Evolutionary conservation across 345 rosid species (phyloP), one percentile per base, ranked within the genome.

Genomic region (Capsella bursapastoris): DNA sequence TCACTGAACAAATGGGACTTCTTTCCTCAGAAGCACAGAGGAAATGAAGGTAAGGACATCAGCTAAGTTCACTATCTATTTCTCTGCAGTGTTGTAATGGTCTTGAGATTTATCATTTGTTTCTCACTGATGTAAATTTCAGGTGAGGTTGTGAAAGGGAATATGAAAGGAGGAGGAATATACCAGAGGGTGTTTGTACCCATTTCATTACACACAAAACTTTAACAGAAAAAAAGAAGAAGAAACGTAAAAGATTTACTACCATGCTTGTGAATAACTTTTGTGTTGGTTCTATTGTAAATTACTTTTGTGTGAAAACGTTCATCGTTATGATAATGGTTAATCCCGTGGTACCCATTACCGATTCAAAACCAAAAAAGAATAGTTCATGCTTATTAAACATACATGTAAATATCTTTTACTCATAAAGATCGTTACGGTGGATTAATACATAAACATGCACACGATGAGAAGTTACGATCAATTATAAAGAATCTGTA

Each of bases 1-100:
- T 90, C 13, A 79, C 91, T 38, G 85, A 84, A 68, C 93, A 90
- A 81, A 90, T 88, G 91, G 89, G 82, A 47, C 89, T 86, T 68
- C 93, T 90, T 57, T 38, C 90, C 31, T 82, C 98, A 3, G 82
- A 84, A 18, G 34, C 65, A 75, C 48, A 55, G 71, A 78, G 45
- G 57, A 77, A 52, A 6, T 89, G 88, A 82, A 59, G 52, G 79
- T 69, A 34, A 38, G 58, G 62, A 34, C 40, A 45, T 44, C 4
- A 0, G 55, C 8, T 10, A 43, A 62, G 28, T 43, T 31, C 18
- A 34, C 15, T 27, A 9, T 40, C 1, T 75, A 59, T 61, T 72
- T 60, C 16, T 62, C 35, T 43, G 73, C 69, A 25, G 43, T 18
- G 18, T 28, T 66, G 53, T 55, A 44, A 18, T 56, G 43, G 18